Percentiles rank a stretch among this genome's conserved stretches.
These are phyloP conservation scores for Arabidopsis thaliana DNA, from an alignment of 345 rosid genomes.

Conservation along the genomic window TAIR10.1 NC_003074.8:2372001-2372500, in stretches of 20 bases:
- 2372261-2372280: conserved; percentile 8
- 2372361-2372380: background rate
- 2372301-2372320: conserved; percentile 6
- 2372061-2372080: conserved; percentile 81
- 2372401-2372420: conserved; percentile 14
- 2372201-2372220: conserved; percentile 97
- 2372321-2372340: background rate
- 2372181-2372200: conserved; percentile 85
- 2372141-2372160: conserved; percentile 80
- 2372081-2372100: conserved; percentile 61
- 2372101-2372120: conserved; percentile 54
- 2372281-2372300: conserved; percentile 32
- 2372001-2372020: background rate
- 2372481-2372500: conserved; percentile 55
- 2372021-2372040: background rate
- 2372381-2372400: conserved; percentile 8
- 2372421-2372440: conserved; percentile 3
- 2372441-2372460: conserved; percentile 6
- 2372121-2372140: conserved; percentile 62
- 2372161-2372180: conserved; percentile 99
- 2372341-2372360: background rate
- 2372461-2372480: conserved; percentile 19
- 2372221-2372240: conserved; percentile 87
- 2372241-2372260: background rate
- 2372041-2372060: conserved; percentile 26